A percentile compares a stretch with the other conserved stretches of the same genome.
phyloP scores from a whole-genome alignment of 2,329 filamentous ascomycete genomes.

The Penicillium digitatum region DNA sequence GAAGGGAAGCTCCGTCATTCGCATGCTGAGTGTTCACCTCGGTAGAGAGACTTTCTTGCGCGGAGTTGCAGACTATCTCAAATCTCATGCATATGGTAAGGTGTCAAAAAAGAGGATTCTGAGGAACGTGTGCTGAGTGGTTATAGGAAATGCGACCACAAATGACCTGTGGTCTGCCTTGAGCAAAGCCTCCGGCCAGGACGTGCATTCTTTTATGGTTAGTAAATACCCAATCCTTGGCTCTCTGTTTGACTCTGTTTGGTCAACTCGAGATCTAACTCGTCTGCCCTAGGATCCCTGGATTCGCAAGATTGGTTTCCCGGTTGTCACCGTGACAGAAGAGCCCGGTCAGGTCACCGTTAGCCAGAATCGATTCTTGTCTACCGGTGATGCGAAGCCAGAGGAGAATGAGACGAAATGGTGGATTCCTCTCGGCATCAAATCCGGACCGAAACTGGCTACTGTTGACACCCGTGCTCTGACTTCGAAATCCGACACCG shows the following conservation, averaged over 20 bases:
- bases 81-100: constrained; percentile 75
- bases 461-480: constrained; percentile 65
- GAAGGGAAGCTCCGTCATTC: constrained; percentile 92
- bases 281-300: constrained; percentile 59
- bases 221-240: constrained; percentile 3
- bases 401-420: constrained; percentile 89
- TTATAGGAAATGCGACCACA: constrained; percentile 71
- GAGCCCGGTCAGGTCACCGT: constrained; percentile 76
- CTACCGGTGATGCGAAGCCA: constrained; percentile 82
- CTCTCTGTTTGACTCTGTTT: not conserved
- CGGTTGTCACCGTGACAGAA: constrained; percentile 80
- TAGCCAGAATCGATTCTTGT: constrained; percentile 84
- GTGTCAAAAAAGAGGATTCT: not conserved
- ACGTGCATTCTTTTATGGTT: constrained; percentile 81
- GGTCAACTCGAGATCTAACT: constrained; percentile 8
- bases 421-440: constrained; percentile 90
- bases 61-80: constrained; percentile 85
- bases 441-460: constrained; percentile 65
- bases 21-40: constrained; percentile 90
- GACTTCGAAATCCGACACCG: constrained; percentile 69
- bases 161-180: constrained; percentile 87
- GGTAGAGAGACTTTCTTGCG: constrained; percentile 83
- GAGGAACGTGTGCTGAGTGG: constrained; percentile 2
- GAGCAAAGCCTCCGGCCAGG: constrained; percentile 78
- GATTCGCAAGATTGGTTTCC: constrained; percentile 95